Evolutionary conservation across 164 flowering plant genomes (phyloP).

Genomic region (Tetracentron sinense): DNA sequence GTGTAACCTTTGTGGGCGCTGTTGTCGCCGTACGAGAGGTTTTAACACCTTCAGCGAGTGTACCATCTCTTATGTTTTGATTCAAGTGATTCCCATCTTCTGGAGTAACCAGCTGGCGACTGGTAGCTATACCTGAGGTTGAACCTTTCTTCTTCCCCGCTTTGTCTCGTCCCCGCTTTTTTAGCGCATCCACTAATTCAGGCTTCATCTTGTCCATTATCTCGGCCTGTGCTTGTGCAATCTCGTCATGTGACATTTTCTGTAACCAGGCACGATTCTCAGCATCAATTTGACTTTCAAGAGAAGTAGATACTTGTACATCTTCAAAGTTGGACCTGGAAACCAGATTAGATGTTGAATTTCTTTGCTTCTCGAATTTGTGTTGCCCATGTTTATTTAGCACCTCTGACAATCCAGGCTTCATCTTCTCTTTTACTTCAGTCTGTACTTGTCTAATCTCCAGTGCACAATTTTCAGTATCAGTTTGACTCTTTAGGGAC

Average conservation of each 20-base stretch:
- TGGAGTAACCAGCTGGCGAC: conserved; percentile 9
- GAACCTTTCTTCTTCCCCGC: conserved; percentile 33
- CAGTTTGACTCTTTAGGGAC: conserved; percentile 66
- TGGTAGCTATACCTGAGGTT: conserved; percentile 11
- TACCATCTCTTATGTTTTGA: conserved; percentile 13
- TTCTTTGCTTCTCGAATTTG: conserved; percentile 44
- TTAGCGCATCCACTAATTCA: conserved; percentile 43
- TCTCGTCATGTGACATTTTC: conserved; percentile 71
- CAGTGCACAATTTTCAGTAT: conserved; percentile 70
- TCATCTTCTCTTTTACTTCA: conserved; percentile 71
- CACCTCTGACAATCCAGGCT: conserved; percentile 48
- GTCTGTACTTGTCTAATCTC: conserved; percentile 79
- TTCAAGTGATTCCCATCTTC: conserved; percentile 13
- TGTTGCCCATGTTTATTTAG: conserved; percentile 52
- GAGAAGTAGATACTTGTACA: conserved; percentile 27
- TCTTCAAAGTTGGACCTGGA: background rate
- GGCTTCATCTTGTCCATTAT: conserved; percentile 72
- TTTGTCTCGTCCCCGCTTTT: conserved; percentile 54
- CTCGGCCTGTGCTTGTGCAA: conserved; percentile 78
- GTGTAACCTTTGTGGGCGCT: conserved; percentile 11
- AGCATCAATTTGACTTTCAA: conserved; percentile 77
- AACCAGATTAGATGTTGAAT: conserved; percentile 3
- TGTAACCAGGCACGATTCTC: conserved; percentile 63
- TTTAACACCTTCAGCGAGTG: conserved; percentile 15
- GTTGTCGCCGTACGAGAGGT: conserved; percentile 12